phyloP scores from a whole-genome alignment of 306 rosid genomes.

The Echinosophora koreensis region DNA sequence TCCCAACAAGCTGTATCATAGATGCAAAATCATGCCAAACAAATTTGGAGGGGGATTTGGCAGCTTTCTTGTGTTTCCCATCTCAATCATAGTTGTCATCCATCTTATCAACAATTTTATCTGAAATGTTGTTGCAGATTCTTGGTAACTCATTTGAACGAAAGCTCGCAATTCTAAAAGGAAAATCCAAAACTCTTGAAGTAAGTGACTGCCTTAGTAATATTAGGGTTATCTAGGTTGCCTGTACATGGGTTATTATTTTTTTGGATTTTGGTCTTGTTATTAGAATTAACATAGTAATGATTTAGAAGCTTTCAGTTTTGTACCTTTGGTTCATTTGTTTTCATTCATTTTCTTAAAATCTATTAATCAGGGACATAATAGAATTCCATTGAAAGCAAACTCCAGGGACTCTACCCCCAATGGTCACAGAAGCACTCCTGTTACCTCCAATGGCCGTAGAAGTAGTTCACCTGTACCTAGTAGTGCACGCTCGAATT shows the following conservation, averaged over 20 bases:
- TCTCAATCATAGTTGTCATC: conserved; percentile 15
- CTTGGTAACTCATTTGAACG: conserved; percentile 94
- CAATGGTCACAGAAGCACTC: conserved; percentile 63
- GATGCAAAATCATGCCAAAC: neutral
- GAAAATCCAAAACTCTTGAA: conserved; percentile 62
- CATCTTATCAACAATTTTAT: conserved; percentile 20
- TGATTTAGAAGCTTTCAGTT: conserved; percentile 11
- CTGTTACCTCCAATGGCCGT: conserved; percentile 63
- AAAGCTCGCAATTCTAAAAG: conserved; percentile 88
- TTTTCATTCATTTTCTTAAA: conserved; percentile 37
- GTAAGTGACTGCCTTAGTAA: conserved; percentile 57
- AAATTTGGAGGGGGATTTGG: conserved; percentile 30
- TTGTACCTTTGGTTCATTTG: neutral
- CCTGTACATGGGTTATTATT: neutral
- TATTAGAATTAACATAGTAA: neutral
- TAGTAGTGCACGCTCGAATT: conserved; percentile 52
- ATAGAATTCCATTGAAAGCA: conserved; percentile 64
- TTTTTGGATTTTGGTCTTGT: neutral
- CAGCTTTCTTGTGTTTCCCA: neutral
- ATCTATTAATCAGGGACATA: conserved; percentile 62
- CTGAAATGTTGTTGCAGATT: conserved; percentile 64
- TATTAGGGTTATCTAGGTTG: neutral
- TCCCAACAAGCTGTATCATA: neutral
- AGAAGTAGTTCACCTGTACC: conserved; percentile 79
- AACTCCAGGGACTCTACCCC: conserved; percentile 72